Conservation (phyloP, 805 yeast genomes). For the Starmerella powellii region DNA sequence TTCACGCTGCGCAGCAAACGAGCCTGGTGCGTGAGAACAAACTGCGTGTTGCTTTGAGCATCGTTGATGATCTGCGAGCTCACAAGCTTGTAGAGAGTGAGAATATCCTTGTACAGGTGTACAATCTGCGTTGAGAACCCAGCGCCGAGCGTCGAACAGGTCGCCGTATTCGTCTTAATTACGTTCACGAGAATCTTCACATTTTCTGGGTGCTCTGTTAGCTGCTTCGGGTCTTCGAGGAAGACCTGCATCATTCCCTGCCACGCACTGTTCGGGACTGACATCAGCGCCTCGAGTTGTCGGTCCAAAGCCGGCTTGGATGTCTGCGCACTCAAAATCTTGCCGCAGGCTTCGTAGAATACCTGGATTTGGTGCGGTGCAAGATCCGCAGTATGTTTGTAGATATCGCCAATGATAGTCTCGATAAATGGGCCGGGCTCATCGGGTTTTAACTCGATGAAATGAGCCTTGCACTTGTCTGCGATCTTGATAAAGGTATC, state of each 20-base stretch:
- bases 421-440: slow-evolving; percentile 86
- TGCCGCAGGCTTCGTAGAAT: slow-evolving; percentile 94
- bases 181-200: slow-evolving; percentile 89
- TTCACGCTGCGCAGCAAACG: slow-evolving; percentile 93
- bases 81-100: slow-evolving; percentile 78
- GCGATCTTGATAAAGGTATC: slow-evolving; percentile 96
- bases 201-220: slow-evolving; percentile 56
- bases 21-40: slow-evolving; percentile 85
- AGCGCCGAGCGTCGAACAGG: slow-evolving; percentile 88
- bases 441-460: slow-evolving; percentile 72
- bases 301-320: slow-evolving; percentile 50
- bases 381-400: slow-evolving; percentile 76
- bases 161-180: slow-evolving; percentile 89
- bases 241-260: slow-evolving; percentile 75
- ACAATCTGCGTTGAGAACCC: slow-evolving; percentile 83
- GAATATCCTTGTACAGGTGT: slow-evolving; percentile 75
- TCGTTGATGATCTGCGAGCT: slow-evolving; percentile 64
- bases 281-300: slow-evolving; percentile 64
- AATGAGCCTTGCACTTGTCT: slow-evolving; percentile 87
- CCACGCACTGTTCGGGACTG: slow-evolving; percentile 92
- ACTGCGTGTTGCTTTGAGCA: slow-evolving; percentile 66
- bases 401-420: slow-evolving; percentile 74
- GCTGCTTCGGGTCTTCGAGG: slow-evolving; percentile 65
- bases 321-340: slow-evolving; percentile 78
- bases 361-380: slow-evolving; percentile 97